Conservation (phyloP, 495 filamentous ascomycete species). For the Podospora appendiculata region DNA sequence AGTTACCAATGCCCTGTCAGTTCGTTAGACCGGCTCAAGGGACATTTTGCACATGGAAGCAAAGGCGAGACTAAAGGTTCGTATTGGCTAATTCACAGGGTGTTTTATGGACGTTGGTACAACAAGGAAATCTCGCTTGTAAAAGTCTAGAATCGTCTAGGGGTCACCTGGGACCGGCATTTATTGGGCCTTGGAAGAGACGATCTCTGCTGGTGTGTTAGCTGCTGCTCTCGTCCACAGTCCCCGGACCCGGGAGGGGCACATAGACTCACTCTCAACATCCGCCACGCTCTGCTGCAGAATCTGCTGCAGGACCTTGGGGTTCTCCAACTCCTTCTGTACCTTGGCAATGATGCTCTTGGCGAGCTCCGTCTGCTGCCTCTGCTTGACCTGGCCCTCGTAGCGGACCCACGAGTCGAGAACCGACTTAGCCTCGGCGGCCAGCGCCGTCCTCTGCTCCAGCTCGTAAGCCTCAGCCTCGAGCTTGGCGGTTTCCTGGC, state of each 20-base stretch:
- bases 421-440: constrained; percentile 84
- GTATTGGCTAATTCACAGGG: constrained; percentile 40
- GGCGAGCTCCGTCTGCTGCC: constrained; percentile 93
- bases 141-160: constrained; percentile 7
- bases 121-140: constrained; percentile 36
- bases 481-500: constrained; percentile 88
- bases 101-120: constrained; percentile 33
- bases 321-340: constrained; percentile 95
- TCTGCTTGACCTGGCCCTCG: constrained; percentile 95
- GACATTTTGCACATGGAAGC: not conserved
- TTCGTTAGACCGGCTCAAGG: too few relatives aligned
- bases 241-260: not conserved
- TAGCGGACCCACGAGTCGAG: constrained; percentile 98
- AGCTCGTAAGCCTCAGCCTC: constrained; percentile 95
- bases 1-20: too few relatives aligned
- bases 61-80: constrained; percentile 14
- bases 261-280: constrained; percentile 76
- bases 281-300: constrained; percentile 90
- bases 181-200: constrained; percentile 49
- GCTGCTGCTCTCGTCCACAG: constrained; percentile 1
- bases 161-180: constrained; percentile 23
- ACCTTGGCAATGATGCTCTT: constrained; percentile 91
- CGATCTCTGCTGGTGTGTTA: constrained; percentile 37
- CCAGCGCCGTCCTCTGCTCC: constrained; percentile 86
- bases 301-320: constrained; percentile 89